Conservation (phyloP, 768 basidiomycete species). For the Podaxis sp. region DNA sequence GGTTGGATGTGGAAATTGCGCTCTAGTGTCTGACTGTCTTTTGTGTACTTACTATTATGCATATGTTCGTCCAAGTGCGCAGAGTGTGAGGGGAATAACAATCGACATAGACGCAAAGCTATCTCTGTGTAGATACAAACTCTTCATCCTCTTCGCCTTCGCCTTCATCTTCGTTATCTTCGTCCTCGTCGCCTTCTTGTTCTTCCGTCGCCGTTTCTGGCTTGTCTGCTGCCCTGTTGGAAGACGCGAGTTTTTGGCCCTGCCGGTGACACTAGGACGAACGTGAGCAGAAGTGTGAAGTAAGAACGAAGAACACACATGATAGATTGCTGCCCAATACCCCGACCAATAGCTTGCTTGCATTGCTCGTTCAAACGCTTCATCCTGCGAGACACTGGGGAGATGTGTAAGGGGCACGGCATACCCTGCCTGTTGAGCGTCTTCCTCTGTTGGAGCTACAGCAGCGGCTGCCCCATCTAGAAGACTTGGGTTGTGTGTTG, state of each 20-base stretch:
- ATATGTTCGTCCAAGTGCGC: background rate
- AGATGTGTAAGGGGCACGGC: background rate
- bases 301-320: constrained; percentile 47
- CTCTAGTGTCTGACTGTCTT: constrained; percentile 37
- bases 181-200: constrained; percentile 18
- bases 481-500: constrained; percentile 67
- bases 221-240: too few relatives aligned
- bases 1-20: constrained; percentile 84
- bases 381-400: constrained; percentile 44
- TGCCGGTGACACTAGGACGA: constrained; percentile 10
- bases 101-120: constrained; percentile 12
- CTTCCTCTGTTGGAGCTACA: constrained; percentile 19
- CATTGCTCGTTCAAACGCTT: constrained; percentile 74
- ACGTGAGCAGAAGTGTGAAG: background rate
- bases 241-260: background rate
- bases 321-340: constrained; percentile 86
- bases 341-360: constrained; percentile 86
- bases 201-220: constrained; percentile 5
- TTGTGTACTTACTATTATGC: constrained; percentile 13
- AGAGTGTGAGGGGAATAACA: background rate
- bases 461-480: constrained; percentile 18
- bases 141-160: constrained; percentile 30
- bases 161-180: constrained; percentile 24
- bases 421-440: background rate
- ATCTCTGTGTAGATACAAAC: constrained; percentile 43